A percentile compares a stretch with the other conserved stretches of the same genome.
phyloP scores from a whole-genome alignment of 176 grass and related monocot species.

The Carex parvula region DNA sequence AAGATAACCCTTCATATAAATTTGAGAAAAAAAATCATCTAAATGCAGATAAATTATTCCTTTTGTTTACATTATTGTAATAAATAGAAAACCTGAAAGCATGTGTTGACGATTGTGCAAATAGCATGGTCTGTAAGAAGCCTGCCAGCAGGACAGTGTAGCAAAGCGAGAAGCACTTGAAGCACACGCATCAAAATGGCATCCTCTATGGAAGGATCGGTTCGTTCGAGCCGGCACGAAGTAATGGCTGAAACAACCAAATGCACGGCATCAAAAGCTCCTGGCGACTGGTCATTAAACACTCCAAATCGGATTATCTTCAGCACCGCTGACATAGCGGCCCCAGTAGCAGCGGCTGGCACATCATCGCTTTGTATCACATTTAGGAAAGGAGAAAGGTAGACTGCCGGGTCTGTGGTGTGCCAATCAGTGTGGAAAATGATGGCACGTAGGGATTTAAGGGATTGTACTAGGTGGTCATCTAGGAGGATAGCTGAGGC shows the following conservation, averaged over 20 bases:
- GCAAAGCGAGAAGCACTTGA: conserved; percentile 57
- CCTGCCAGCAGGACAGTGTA: conserved; percentile 47
- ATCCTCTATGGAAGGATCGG: conserved; percentile 65
- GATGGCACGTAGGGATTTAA: conserved; percentile 63
- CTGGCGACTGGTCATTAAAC: conserved; percentile 85
- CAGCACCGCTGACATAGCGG: conserved; percentile 69
- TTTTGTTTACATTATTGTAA: background rate
- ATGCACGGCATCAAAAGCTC: conserved; percentile 65
- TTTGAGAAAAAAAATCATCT: background rate
- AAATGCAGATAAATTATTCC: background rate
- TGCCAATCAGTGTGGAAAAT: conserved; percentile 92
- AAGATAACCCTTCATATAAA: background rate
- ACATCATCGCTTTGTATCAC: conserved; percentile 76
- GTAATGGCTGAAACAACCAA: conserved; percentile 57
- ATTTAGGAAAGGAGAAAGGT: conserved; percentile 75
- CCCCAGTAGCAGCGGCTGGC: conserved; percentile 58
- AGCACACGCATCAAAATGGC: conserved; percentile 77
- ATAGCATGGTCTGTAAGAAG: conserved; percentile 69
- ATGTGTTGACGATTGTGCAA: conserved; percentile 75
- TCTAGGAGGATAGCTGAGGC: conserved; percentile 33
- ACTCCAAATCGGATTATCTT: conserved; percentile 78
- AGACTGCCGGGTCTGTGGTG: conserved; percentile 67
- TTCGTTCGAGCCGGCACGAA: conserved; percentile 59
- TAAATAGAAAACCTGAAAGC: conserved; percentile 50
- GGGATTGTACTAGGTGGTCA: conserved; percentile 54